Evolutionary conservation across 768 basidiomycete species (phyloP).

Genomic region (Suillus subalutaceus): DNA sequence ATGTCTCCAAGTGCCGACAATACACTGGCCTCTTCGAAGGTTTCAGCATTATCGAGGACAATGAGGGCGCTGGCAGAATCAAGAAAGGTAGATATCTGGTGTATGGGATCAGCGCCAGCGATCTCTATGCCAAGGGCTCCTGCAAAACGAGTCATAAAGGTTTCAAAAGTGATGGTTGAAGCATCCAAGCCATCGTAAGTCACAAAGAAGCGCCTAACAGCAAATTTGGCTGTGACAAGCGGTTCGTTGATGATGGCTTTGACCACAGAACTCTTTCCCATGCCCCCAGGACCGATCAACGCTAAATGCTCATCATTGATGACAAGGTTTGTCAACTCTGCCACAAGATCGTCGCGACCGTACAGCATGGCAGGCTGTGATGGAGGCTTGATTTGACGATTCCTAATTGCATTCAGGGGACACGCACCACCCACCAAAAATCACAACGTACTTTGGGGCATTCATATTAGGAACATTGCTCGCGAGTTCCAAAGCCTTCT

Average conservation of each 20-base stretch:
- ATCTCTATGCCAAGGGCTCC: background rate
- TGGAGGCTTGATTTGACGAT: background rate
- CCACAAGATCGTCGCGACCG: background rate
- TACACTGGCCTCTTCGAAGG: background rate
- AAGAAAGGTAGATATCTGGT: background rate
- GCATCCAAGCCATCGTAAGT: background rate
- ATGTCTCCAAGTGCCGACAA: background rate
- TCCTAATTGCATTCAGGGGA: background rate
- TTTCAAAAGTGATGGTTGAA: background rate
- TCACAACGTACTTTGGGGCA: background rate
- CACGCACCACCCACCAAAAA: background rate
- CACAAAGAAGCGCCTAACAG: conserved; percentile 1
- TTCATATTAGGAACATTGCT: background rate
- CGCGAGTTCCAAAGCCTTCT: background rate
- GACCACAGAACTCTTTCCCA: conserved; percentile 3
- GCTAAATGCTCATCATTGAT: background rate
- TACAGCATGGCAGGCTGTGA: background rate
- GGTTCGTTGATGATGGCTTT: conserved; percentile 7
- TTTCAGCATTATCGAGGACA: conserved; percentile 8
- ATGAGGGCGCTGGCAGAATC: background rate
- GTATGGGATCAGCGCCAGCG: background rate
- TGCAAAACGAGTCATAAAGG: background rate
- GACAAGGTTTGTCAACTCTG: background rate
- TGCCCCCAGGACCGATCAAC: conserved; percentile 3
- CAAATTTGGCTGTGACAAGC: background rate